Conservation (phyloP, 2,329 filamentous ascomycete species). For the Talaromyces funiculosus region DNA sequence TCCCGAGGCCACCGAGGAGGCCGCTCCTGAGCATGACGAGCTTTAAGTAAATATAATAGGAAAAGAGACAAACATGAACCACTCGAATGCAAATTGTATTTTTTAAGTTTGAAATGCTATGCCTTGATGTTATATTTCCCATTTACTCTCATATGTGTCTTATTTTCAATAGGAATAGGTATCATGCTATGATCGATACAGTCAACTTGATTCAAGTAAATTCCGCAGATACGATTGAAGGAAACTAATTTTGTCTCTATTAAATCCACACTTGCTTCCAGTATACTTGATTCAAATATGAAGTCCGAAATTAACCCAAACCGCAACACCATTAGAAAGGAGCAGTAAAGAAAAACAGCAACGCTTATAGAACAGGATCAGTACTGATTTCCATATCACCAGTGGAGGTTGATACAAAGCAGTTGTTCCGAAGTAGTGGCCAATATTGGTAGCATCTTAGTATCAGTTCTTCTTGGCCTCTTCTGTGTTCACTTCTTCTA, state of each 20-base stretch:
- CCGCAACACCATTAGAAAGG: background rate
- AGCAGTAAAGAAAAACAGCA: background rate
- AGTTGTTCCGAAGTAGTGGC: background rate
- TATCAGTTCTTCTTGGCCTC: background rate
- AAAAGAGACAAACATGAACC: background rate
- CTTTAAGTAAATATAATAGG: constrained; percentile 25
- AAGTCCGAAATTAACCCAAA: background rate
- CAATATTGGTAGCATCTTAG: background rate
- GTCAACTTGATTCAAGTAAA: background rate
- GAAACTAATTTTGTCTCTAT: background rate
- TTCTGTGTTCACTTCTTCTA: background rate
- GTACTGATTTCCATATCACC: background rate
- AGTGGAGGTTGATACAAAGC: background rate
- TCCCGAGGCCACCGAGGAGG: constrained; percentile 13
- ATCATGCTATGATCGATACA: background rate
- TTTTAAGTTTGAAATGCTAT: constrained; percentile 4
- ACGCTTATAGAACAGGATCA: background rate
- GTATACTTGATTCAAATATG: no score
- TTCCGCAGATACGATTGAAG: no score
- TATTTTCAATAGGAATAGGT: background rate
- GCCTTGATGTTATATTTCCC: background rate
- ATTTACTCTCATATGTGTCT: background rate
- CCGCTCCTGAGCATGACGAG: constrained; percentile 32
- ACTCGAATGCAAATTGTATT: constrained; percentile 5
- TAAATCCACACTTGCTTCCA: background rate